Conservation (phyloP, 2,329 filamentous ascomycete species). For the Peltaster fructicola region DNA sequence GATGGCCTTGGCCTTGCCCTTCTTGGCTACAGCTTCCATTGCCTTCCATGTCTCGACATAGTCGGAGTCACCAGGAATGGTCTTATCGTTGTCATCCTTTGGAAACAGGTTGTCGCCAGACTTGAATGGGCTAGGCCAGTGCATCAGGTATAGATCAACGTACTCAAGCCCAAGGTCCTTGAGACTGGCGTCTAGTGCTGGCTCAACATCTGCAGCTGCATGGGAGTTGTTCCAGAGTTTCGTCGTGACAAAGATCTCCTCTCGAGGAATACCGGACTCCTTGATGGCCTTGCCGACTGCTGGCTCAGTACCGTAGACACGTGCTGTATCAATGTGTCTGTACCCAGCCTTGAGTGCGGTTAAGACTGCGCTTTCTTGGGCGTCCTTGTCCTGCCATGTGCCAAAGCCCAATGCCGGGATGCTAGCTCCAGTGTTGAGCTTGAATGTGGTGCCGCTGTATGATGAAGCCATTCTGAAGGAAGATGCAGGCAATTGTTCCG, state of each 20-base stretch:
- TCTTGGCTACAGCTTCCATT: slow-evolving; percentile 41
- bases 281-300: slow-evolving; percentile 26
- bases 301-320: slow-evolving; percentile 26
- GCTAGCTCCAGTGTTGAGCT: slow-evolving; percentile 22
- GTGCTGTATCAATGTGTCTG: slow-evolving; percentile 34
- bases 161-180: slow-evolving; percentile 22
- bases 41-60: slow-evolving; percentile 42
- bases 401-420: slow-evolving; percentile 22
- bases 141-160: slow-evolving; percentile 29
- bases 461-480: too few relatives aligned
- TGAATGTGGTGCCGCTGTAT: too few relatives aligned
- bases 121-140: slow-evolving; percentile 22
- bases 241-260: slow-evolving; percentile 22
- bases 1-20: slow-evolving; percentile 49
- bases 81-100: slow-evolving; percentile 25
- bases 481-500: too few relatives aligned
- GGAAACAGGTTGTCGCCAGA: slow-evolving; percentile 22
- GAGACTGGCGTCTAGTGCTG: slow-evolving; percentile 21
- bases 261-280: slow-evolving; percentile 16
- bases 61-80: slow-evolving; percentile 22
- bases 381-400: slow-evolving; percentile 21
- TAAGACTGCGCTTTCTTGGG: slow-evolving; percentile 21
- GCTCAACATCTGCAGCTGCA: slow-evolving; percentile 13
- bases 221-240: slow-evolving; percentile 24
- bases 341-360: slow-evolving; percentile 31